Conservation (phyloP, 345 rosid species). For the Kandelia obovata region DNA sequence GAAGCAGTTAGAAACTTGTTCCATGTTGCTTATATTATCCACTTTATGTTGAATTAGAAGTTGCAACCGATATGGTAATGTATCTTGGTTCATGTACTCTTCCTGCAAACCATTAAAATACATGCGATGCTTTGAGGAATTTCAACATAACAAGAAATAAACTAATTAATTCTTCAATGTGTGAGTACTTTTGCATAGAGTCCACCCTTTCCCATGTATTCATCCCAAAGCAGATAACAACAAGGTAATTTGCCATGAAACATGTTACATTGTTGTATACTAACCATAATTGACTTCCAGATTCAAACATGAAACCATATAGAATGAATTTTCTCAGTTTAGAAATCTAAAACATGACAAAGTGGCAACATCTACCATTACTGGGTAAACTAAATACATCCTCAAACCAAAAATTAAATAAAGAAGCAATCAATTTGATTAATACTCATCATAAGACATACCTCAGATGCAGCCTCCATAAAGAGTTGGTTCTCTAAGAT, state of each 20-base stretch:
- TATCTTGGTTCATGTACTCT: slow-evolving; percentile 28
- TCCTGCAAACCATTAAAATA: slow-evolving; percentile 15
- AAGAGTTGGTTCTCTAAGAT: slow-evolving; percentile 18
- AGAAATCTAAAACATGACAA: not conserved
- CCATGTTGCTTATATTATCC: not conserved
- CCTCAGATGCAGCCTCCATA: slow-evolving; percentile 17
- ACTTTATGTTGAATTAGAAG: slow-evolving; percentile 9
- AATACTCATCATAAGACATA: not conserved
- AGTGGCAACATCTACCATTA: not conserved
- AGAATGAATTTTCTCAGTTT: not conserved
- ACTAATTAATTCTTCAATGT: not conserved
- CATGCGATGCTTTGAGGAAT: not conserved
- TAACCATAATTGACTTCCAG: not conserved
- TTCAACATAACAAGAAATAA: slow-evolving; percentile 7
- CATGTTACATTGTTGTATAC: not conserved
- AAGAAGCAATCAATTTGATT: too few relatives aligned
- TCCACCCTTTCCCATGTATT: not conserved
- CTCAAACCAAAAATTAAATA: too few relatives aligned
- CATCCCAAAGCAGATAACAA: too few relatives aligned
- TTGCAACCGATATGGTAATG: slow-evolving; percentile 14
- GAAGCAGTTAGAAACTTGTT: slow-evolving; percentile 1
- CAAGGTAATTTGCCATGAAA: too few relatives aligned
- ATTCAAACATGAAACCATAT: not conserved
- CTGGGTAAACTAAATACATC: too few relatives aligned
- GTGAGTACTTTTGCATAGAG: not conserved